phyloP scores from a whole-genome alignment of 2,329 filamentous ascomycete species.

The Ploettnerulaceae sp. region DNA sequence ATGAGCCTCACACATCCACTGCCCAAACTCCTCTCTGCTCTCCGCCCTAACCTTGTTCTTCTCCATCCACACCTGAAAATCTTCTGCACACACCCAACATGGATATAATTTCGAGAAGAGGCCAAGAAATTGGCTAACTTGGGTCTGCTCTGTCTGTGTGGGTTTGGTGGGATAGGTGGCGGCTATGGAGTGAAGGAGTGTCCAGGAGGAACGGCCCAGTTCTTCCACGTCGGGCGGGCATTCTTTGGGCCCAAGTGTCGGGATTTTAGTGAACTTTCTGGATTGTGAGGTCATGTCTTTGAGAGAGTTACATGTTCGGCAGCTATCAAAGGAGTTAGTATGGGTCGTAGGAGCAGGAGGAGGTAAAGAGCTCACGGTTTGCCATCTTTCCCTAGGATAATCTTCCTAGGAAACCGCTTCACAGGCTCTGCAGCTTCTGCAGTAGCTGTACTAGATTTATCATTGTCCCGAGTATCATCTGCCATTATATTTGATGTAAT shows the following conservation, averaged over 20 bases:
- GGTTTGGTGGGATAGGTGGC: constrained; percentile 76
- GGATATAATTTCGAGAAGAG: constrained; percentile 86
- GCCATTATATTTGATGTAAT: constrained; percentile 28
- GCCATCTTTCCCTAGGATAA: constrained; percentile 73
- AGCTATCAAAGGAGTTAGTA: constrained; percentile 44
- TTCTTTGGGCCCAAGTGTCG: constrained; percentile 47
- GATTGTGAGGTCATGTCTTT: constrained; percentile 57
- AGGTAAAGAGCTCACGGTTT: constrained; percentile 65
- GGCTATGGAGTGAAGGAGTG: constrained; percentile 84
- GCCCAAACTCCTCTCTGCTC: constrained; percentile 65
- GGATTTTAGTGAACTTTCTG: constrained; percentile 35
- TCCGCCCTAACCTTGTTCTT: constrained; percentile 53
- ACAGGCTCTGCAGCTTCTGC: constrained; percentile 16
- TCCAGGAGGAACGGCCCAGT: constrained; percentile 88
- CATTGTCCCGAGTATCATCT: constrained; percentile 30
- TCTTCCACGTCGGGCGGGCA: constrained; percentile 88
- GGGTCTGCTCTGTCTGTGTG: constrained; percentile 61
- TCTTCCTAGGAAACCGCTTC: constrained; percentile 60
- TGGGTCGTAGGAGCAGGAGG: background rate
- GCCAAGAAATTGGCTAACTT: constrained; percentile 72
- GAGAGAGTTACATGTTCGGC: constrained; percentile 64
- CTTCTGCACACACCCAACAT: constrained; percentile 91
- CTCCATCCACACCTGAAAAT: constrained; percentile 79
- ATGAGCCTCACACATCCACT: constrained; percentile 80
- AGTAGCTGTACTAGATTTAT: constrained; percentile 7